Conservation (phyloP, 2,329 filamentous ascomycete species). For the Cercospora berteroae region DNA sequence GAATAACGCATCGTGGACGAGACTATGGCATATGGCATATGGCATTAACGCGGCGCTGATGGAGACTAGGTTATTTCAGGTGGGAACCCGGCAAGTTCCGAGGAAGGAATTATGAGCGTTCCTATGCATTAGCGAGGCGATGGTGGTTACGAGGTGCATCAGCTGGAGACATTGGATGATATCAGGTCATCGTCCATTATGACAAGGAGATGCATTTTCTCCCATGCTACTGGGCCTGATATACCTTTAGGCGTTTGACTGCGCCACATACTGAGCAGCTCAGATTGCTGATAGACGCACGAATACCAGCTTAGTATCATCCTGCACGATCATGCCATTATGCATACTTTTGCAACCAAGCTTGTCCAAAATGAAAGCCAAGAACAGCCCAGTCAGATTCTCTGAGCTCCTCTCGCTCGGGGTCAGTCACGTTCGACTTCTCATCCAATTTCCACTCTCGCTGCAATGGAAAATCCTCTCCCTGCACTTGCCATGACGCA, state of each 20-base stretch:
- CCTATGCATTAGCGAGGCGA: slow-evolving; percentile 8
- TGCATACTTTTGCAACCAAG: slow-evolving; percentile 13
- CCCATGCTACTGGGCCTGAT: not conserved
- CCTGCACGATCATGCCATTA: not conserved
- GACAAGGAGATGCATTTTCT: not conserved
- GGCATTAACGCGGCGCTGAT: not conserved
- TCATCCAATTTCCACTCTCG: slow-evolving; percentile 13
- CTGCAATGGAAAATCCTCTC: slow-evolving; percentile 9
- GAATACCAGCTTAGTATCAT: not conserved
- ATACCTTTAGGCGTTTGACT: not conserved
- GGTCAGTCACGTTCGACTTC: not conserved
- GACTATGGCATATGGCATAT: not conserved
- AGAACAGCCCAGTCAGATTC: slow-evolving; percentile 21
- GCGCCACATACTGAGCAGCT: not conserved
- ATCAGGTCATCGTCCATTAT: slow-evolving; percentile 3
- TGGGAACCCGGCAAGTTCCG: not conserved
- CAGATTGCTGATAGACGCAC: not conserved
- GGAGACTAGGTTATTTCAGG: not conserved
- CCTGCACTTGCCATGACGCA: slow-evolving; percentile 10
- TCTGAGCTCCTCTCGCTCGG: not conserved
- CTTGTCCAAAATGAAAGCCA: slow-evolving; percentile 20
- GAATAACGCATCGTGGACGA: not conserved
- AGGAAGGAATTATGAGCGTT: slow-evolving; percentile 10
- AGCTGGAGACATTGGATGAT: not conserved
- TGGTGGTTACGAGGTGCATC: slow-evolving; percentile 1